phyloP scores from a whole-genome alignment of 2,329 filamentous ascomycete genomes.

The Davidsoniella eucalypti region DNA sequence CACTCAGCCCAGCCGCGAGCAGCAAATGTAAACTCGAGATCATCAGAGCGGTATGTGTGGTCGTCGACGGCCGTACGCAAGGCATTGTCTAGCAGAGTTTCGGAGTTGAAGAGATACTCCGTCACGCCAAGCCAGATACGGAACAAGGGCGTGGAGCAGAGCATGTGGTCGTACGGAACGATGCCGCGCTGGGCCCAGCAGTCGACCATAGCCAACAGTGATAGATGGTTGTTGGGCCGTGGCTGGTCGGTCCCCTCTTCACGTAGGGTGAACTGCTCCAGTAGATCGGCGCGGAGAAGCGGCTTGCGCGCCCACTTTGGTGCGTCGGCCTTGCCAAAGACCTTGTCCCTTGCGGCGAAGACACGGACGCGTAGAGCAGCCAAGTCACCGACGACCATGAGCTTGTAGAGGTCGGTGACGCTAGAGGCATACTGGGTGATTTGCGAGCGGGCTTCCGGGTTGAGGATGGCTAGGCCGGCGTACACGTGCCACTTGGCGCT shows the following conservation, averaged over 20 bases:
- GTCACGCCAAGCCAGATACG: constrained; percentile 94
- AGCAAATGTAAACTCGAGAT: constrained; percentile 94
- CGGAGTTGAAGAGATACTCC: constrained; percentile 83
- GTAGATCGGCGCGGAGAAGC: constrained; percentile 63
- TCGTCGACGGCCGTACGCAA: constrained; percentile 78
- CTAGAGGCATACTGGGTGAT: constrained; percentile 87
- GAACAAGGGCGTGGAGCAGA: constrained; percentile 95
- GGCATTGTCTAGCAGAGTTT: constrained; percentile 63
- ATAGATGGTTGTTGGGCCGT: constrained; percentile 88
- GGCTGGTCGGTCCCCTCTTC: constrained; percentile 36
- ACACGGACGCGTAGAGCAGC: constrained; percentile 61
- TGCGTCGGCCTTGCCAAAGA: constrained; percentile 56
- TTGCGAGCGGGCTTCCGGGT: constrained; percentile 79
- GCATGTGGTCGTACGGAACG: constrained; percentile 98
- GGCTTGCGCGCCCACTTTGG: constrained; percentile 44
- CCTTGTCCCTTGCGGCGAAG: constrained; percentile 45
- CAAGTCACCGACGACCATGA: constrained; percentile 78
- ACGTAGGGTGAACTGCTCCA: constrained; percentile 78
- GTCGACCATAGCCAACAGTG: constrained; percentile 89
- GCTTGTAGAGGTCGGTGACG: constrained; percentile 87
- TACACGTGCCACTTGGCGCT: constrained; percentile 99
- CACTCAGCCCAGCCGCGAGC: constrained; percentile 92
- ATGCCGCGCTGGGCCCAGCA: constrained; percentile 93
- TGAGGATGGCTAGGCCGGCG: constrained; percentile 89
- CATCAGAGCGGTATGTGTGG: constrained; percentile 82